Evolutionary conservation across 2,329 filamentous ascomycete genomes (phyloP).

Genomic region (Verticillium alfalfae): DNA sequence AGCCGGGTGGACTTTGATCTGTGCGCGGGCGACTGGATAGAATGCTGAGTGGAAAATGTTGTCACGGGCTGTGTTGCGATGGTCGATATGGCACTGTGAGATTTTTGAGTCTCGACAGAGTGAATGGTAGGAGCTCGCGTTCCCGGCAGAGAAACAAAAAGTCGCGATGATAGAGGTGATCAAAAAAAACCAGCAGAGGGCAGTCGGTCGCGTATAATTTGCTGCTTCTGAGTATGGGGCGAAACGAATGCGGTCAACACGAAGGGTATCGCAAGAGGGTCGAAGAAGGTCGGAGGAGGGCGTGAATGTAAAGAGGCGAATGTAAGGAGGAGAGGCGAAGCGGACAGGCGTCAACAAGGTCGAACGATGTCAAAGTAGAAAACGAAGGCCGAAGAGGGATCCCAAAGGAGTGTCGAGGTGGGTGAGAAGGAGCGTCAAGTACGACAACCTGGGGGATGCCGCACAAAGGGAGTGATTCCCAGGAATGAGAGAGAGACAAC

Average conservation of each 20-base stretch:
- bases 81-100: background rate
- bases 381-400: constrained; percentile 1
- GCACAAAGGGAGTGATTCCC: background rate
- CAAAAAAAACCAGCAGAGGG: constrained; percentile 1
- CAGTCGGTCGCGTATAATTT: background rate
- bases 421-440: constrained; percentile 3
- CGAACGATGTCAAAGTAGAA: background rate
- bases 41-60: background rate
- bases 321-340: constrained; percentile 1
- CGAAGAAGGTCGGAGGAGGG: constrained; percentile 5
- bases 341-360: background rate
- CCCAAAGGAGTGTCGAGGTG: constrained; percentile 16
- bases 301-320: constrained; percentile 3
- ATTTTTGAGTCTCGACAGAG: background rate
- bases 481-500: constrained; percentile 3
- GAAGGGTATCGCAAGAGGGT: constrained; percentile 5
- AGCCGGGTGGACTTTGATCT: background rate
- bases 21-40: background rate
- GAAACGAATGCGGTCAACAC: constrained; percentile 14
- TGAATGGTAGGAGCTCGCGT: background rate
- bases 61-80: background rate
- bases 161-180: background rate
- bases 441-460: background rate
- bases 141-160: background rate
- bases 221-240: constrained; percentile 2